Evolutionary conservation across 768 basidiomycete species (phyloP).

Genomic region (Exsudoporus frostii): DNA sequence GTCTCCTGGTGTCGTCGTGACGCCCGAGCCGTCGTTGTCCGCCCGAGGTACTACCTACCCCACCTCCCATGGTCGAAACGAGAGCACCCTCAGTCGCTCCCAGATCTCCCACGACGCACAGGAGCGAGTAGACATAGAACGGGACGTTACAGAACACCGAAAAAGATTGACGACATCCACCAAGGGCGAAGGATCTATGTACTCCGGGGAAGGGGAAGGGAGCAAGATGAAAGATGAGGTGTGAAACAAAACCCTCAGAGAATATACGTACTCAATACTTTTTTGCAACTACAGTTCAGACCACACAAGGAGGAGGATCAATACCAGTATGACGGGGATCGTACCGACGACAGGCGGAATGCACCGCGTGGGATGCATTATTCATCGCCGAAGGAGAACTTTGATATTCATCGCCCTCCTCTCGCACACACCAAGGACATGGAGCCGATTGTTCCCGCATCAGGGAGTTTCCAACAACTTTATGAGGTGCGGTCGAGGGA

Average conservation of each 20-base stretch:
- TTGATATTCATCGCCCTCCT: background rate
- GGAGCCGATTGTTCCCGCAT: background rate
- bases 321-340: background rate
- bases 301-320: background rate
- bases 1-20: background rate
- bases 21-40: background rate
- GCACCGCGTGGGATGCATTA: background rate
- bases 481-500: constrained; percentile 8
- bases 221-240: constrained; percentile 7
- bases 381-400: background rate
- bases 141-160: background rate
- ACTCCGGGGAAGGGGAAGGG: background rate
- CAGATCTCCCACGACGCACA: background rate
- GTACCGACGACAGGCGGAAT: background rate
- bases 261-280: background rate
- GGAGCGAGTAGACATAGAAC: background rate
- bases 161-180: background rate
- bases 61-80: background rate
- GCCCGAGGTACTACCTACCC: background rate
- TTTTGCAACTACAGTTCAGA: background rate
- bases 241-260: background rate
- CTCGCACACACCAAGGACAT: background rate
- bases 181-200: background rate
- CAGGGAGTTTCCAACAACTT: background rate
- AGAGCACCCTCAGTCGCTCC: background rate